Conservation (phyloP, 2,329 filamentous ascomycete species). For the Exophiala spinifera region DNA sequence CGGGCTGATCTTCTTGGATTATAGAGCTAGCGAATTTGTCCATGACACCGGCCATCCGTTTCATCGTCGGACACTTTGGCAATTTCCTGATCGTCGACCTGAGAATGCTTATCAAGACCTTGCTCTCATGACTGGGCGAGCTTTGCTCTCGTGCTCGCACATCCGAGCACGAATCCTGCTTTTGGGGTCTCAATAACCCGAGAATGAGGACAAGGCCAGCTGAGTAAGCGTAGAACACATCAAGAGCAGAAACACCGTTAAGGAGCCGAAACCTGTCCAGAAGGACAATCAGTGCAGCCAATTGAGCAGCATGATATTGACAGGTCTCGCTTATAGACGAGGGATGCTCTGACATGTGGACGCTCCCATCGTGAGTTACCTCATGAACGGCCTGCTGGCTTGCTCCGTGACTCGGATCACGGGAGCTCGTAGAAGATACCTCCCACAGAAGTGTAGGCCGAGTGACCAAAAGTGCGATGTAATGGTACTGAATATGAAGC, state of each 20-base stretch:
- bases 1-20: neutral
- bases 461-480: conserved; percentile 1
- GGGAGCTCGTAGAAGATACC: neutral
- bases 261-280: neutral
- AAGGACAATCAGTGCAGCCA: neutral
- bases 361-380: neutral
- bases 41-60: neutral
- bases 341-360: neutral
- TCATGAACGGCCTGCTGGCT: neutral
- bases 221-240: conserved; percentile 1
- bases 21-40: neutral
- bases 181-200: neutral
- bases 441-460: conserved; percentile 1
- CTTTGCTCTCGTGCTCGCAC: too few relatives aligned
- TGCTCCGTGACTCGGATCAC: neutral
- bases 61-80: conserved; percentile 2
- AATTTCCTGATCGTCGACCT: neutral
- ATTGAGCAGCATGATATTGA: neutral
- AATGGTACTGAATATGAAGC: conserved; percentile 3
- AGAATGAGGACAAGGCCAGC: neutral
- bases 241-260: conserved; percentile 1
- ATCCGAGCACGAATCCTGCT: too few relatives aligned
- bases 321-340: neutral
- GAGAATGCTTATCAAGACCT: neutral
- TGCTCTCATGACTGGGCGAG: too few relatives aligned